Evolutionary conservation across 345 rosid genomes (phyloP).

Genomic region (Passiflora organensis): DNA sequence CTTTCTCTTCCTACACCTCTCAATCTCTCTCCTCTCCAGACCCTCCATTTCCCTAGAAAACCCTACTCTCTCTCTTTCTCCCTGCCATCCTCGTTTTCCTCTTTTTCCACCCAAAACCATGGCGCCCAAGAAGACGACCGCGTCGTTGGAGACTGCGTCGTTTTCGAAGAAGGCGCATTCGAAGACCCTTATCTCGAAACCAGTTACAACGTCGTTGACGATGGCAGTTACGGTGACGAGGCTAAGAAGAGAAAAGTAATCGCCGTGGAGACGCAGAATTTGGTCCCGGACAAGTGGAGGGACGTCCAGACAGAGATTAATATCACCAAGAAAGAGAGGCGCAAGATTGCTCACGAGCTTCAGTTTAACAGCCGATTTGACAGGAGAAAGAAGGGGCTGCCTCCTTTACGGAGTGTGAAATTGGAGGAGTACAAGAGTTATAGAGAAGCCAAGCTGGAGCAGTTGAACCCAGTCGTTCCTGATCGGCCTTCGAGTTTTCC

Average conservation of each 20-base stretch:
- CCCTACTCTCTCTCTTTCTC: slow-evolving; percentile 38
- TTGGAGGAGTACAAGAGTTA: slow-evolving; percentile 52
- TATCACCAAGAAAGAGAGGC: slow-evolving; percentile 74
- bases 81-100: slow-evolving; percentile 28
- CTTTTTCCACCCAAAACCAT: slow-evolving; percentile 9
- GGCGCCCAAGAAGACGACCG: slow-evolving; percentile 38
- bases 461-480: slow-evolving; percentile 58
- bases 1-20: slow-evolving; percentile 4
- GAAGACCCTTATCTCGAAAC: slow-evolving; percentile 61
- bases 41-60: slow-evolving; percentile 21
- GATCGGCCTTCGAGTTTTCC: slow-evolving; percentile 43
- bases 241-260: slow-evolving; percentile 21
- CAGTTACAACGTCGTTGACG: slow-evolving; percentile 4
- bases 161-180: slow-evolving; percentile 81
- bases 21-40: slow-evolving; percentile 12
- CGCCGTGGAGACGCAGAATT: slow-evolving; percentile 43
- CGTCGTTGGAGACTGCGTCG: slow-evolving; percentile 79
- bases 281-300: slow-evolving; percentile 86
- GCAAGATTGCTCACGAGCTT: slow-evolving; percentile 67
- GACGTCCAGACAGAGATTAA: slow-evolving; percentile 75
- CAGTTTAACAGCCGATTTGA: slow-evolving; percentile 76
- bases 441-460: slow-evolving; percentile 60
- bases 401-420: slow-evolving; percentile 54
- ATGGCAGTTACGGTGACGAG: slow-evolving; percentile 10
- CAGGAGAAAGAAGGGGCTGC: slow-evolving; percentile 52